Percentiles rank a stretch among this genome's conserved stretches.
phyloP scores from a whole-genome alignment of 2,329 filamentous ascomycete species.

The Sporothrix protearum region DNA sequence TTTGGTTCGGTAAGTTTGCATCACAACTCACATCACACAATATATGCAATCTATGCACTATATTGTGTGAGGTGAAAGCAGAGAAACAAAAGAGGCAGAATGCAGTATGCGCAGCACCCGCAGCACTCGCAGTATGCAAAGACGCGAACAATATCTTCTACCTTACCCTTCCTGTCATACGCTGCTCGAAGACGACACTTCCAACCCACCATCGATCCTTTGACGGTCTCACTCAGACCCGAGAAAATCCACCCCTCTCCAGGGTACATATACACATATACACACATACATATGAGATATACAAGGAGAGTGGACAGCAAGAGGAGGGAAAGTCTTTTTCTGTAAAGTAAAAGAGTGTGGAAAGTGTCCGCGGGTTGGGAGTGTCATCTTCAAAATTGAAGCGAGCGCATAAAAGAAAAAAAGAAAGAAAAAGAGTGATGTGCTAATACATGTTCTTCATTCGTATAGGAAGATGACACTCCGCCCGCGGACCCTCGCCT shows the following conservation, averaged over 20 bases:
- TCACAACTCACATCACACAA: background rate
- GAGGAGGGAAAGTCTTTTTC: constrained; percentile 23
- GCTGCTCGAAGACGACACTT: constrained; percentile 18
- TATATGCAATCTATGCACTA: background rate
- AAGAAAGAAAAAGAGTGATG: constrained; percentile 31
- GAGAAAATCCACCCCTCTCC: background rate
- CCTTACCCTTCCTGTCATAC: constrained; percentile 3
- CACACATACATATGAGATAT: constrained; percentile 21
- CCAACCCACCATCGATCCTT: background rate
- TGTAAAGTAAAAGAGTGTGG: background rate
- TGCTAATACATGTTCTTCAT: constrained; percentile 50
- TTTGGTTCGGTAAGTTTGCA: constrained; percentile 62
- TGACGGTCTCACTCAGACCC: background rate
- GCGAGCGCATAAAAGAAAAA: background rate
- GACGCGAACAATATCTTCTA: background rate
- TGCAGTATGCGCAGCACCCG: constrained; percentile 7
- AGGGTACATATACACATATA: constrained; percentile 24
- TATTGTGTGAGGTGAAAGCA: constrained; percentile 6
- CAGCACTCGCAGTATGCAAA: constrained; percentile 11
- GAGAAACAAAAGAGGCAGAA: background rate
- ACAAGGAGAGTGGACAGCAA: constrained; percentile 23
- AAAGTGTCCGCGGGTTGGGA: constrained; percentile 44
- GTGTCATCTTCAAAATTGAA: constrained; percentile 52
- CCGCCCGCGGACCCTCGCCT: constrained; percentile 79
- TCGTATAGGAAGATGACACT: constrained; percentile 71